Evolutionary conservation across 768 basidiomycete genomes (phyloP), one percentile per base, ranked within the genome.

Genomic region (Lactifluus subvellereus): DNA sequence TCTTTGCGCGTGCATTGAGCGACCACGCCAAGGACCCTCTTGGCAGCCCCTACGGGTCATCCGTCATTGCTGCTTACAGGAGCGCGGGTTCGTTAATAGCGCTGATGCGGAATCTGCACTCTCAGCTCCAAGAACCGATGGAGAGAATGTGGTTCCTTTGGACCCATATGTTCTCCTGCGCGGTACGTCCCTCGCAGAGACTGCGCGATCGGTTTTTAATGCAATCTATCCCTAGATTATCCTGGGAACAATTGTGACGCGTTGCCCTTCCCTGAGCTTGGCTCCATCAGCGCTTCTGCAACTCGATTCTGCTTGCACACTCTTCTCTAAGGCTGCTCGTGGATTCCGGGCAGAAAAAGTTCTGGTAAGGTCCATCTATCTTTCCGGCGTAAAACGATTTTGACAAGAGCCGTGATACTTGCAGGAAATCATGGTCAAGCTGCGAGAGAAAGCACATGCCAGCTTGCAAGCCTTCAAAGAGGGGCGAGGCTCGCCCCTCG

Each of bases 181-280:
- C 84, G 32, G 87, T 87, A 72, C 64, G 82, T 74, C 37, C 58
- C 16, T 58, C n/a, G 11, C 14, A 22, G 32, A 20, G 20, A 40
- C 35, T 27, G 38, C 30, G 20, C 16, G 6, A 38, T 42, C 2
- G 27, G 13, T 18, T 33, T 38, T 27, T 61, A 13, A 57, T 37
- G 13, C 2, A 27, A n/a, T 54, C 68, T 30, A 59, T 32, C 13
- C 42, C 35, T 62, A 85, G 85, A 88, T 89, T 65, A 78, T 89
- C 55, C 74, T 89, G 52, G 87, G 87, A 40, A 86, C 87, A 22
- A 87, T 89, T 40, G 87, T 89, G 11, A 89, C 88, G 18, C 79
- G 87, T 55, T 89, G 87, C 72, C 87, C 88, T 11, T 89, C 88
- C 18, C 87, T 89, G 83, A 87, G 86, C 67, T 73, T 89, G 64